Base-by-base conservation (phyloP, 1,284 basidiomycete genomes). In the Heterobasidion annosum region DNA sequence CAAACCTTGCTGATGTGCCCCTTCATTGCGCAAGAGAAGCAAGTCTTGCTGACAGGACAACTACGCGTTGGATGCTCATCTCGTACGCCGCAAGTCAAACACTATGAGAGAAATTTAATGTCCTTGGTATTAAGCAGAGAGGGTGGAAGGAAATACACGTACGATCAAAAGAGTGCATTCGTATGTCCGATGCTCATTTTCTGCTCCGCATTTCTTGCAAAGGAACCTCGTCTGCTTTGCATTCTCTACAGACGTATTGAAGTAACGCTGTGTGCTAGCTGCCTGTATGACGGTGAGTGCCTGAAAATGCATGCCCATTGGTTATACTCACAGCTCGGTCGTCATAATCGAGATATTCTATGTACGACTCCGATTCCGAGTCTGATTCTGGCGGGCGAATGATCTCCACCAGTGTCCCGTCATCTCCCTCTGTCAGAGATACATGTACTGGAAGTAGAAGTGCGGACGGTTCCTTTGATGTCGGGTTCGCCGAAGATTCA, bases 11-110 rank as follows among this genome's bases (percentile, higher is more conserved):
- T 87, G 50, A 92, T 79, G 65, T 97, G 93, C 0, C 93, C 93
- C 63, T 88, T 85, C 78, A 87, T 85, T 33, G 91, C 91, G 63
- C 93, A 97, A 2, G 77, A 80, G 66, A 85, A 95, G 65, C 93
- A 96, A 5, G 82, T 84, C 63, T 93, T 85, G 64, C 83, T 85
- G 56, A 91, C 85, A 0, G 93, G 91, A 68, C 93, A 97, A 54
- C 84, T 82, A 54, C 85, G 75, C 6, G 92, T 90, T 6, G 78
- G 73, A 65, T 97, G 93, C 58, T 94, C 89, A 63, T 96, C 84
- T 54, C 86, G 79, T 15, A 80, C 89, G 52, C 93, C 93, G 63
- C 93, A 97, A 9, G 88, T 92, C 34, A 90, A 69, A 66, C 93
- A 97, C 91, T 96, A 54, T 2, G 16, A 48, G n/a, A 8, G 57